phyloP scores from a whole-genome alignment of 306 rosid genomes.

The Aeschynomene evenia region DNA sequence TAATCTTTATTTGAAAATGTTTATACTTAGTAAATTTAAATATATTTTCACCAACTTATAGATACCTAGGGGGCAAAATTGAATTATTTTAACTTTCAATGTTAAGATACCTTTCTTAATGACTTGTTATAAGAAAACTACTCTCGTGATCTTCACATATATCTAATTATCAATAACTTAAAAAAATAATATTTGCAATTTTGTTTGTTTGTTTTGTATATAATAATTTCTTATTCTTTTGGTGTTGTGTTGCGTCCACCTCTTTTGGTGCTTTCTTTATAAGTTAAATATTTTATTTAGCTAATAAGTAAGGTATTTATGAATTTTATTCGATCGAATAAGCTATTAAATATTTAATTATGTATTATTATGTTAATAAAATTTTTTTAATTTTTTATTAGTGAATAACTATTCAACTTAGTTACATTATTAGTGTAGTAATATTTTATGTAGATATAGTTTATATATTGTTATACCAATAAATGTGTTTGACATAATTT shows the following conservation, averaged over 20 bases:
- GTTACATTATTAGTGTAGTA: no score
- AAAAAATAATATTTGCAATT: not conserved
- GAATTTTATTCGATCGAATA: no score
- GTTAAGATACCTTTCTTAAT: not conserved
- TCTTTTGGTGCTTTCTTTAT: not conserved
- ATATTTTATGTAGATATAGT: no score
- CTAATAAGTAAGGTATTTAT: no score
- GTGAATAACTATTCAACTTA: no score
- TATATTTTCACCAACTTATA: no score
- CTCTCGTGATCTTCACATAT: not conserved
- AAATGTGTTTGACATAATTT: no score
- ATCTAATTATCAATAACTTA: not conserved
- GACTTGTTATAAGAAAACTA: not conserved
- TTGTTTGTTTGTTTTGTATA: not conserved
- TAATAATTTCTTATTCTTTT: not conserved
- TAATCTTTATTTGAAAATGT: not conserved
- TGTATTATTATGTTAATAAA: no score
- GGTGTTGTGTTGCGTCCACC: not conserved
- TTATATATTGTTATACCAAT: no score
- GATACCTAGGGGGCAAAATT: not conserved
- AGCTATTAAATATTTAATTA: no score
- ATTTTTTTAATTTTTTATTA: no score
- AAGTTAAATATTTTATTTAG: no score
- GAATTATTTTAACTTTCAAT: not conserved
- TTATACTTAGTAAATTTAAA: not conserved